Percentiles rank a stretch among this genome's conserved stretches.
phyloP scores from a whole-genome alignment of 2,329 filamentous ascomycete genomes.

The Calonectria pseudoreteaudii region DNA sequence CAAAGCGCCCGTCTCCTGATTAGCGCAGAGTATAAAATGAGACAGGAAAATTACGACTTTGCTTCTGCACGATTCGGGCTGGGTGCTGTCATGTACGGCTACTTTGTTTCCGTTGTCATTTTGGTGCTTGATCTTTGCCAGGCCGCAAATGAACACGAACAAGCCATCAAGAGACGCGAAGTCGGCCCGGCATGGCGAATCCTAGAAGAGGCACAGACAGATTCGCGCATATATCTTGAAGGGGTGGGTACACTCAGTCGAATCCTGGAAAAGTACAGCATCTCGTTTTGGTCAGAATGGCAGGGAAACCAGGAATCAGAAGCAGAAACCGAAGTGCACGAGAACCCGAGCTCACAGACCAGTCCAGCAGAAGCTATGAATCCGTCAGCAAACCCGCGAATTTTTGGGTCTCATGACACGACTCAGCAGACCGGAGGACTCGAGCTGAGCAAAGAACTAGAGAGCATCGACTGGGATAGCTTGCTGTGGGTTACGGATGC shows the following conservation, averaged over 20 bases:
- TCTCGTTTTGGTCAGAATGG: conserved; percentile 19
- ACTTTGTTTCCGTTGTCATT: conserved; percentile 49
- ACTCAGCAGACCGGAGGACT: neutral
- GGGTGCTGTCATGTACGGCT: conserved; percentile 46
- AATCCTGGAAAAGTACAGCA: conserved; percentile 47
- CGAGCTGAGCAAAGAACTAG: neutral
- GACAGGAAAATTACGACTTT: conserved; percentile 39
- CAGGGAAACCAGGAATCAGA: neutral
- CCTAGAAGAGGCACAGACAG: conserved; percentile 43
- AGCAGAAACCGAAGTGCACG: too few species aligned
- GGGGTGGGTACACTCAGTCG: conserved; percentile 45
- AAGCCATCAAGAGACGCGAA: conserved; percentile 34
- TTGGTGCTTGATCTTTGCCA: conserved; percentile 49
- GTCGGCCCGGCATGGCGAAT: conserved; percentile 47
- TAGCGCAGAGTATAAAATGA: conserved; percentile 43
- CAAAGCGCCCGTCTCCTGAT: conserved; percentile 47
- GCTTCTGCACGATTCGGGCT: conserved; percentile 43
- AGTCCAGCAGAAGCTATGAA: neutral
- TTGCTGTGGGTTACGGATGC: neutral
- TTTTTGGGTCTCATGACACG: neutral
- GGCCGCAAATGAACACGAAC: conserved; percentile 36
- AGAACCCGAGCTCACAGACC: neutral
- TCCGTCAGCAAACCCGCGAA: neutral
- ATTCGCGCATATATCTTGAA: conserved; percentile 42
- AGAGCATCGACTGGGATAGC: neutral